These are phyloP conservation scores for Tylopilus felleus DNA, from an alignment of 768 basidiomycete genomes.

Conservation along the genomic window DNA sequence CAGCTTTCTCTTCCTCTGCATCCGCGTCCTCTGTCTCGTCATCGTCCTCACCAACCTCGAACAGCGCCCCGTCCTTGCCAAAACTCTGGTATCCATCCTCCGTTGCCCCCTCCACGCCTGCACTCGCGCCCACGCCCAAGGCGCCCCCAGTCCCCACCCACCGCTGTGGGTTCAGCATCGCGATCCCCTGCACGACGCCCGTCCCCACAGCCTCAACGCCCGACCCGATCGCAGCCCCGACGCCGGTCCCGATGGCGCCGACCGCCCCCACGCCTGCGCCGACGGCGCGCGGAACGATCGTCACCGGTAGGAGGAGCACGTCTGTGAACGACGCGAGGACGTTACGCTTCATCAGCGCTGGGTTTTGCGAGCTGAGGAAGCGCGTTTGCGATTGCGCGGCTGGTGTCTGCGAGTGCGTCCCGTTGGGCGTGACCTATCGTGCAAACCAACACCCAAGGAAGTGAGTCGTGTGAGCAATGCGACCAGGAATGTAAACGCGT, in stretches of 20 bases:
- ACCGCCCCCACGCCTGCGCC: slow-evolving; percentile 69
- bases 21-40: slow-evolving; percentile 23
- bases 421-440: slow-evolving; percentile 10
- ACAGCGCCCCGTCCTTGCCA: slow-evolving; percentile 40
- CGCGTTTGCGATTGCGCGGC: slow-evolving; percentile 37
- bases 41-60: slow-evolving; percentile 48
- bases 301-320: slow-evolving; percentile 87
- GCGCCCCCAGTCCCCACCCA: slow-evolving; percentile 54
- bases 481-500: background rate
- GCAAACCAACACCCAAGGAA: background rate
- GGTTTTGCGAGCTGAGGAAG: slow-evolving; percentile 83
- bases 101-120: background rate
- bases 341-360: slow-evolving; percentile 87
- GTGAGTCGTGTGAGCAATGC: background rate
- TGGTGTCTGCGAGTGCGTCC: slow-evolving; percentile 1
- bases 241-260: slow-evolving; percentile 66
- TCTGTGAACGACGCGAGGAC: slow-evolving; percentile 91
- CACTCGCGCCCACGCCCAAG: background rate
- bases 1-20: too few relatives aligned
- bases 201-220: slow-evolving; percentile 57
- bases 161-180: slow-evolving; percentile 86
- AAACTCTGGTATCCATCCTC: slow-evolving; percentile 21
- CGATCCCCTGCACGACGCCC: slow-evolving; percentile 78
- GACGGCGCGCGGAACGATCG: slow-evolving; percentile 85
- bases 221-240: slow-evolving; percentile 53